Evolutionary conservation across 306 rosid genomes (phyloP).

Genomic region (Begonia masoniana): DNA sequence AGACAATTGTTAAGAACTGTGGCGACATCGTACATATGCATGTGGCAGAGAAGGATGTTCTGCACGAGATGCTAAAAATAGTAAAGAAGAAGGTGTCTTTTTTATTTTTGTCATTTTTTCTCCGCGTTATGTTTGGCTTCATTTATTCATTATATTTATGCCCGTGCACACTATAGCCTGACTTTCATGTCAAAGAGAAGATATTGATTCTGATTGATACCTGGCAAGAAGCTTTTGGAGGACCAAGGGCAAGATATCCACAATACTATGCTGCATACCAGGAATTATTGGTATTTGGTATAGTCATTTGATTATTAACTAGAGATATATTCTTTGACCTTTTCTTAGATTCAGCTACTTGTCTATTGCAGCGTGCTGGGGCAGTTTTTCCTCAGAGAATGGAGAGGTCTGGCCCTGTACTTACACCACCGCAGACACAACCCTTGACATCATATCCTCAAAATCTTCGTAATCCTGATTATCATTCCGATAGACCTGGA

Average conservation of each 20-base stretch:
- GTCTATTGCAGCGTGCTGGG: slow-evolving; percentile 63
- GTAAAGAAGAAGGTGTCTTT: slow-evolving; percentile 64
- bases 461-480: slow-evolving; percentile 42
- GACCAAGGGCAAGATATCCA: slow-evolving; percentile 84
- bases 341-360: slow-evolving; percentile 6
- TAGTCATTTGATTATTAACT: neutral
- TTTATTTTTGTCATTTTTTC: slow-evolving; percentile 11
- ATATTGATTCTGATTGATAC: slow-evolving; percentile 68
- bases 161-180: slow-evolving; percentile 50
- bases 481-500: slow-evolving; percentile 41
- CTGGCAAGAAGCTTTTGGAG: slow-evolving; percentile 98
- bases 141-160: slow-evolving; percentile 21
- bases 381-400: slow-evolving; percentile 78
- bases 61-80: slow-evolving; percentile 84
- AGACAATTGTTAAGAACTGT: slow-evolving; percentile 78
- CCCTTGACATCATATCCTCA: slow-evolving; percentile 62
- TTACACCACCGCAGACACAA: slow-evolving; percentile 78
- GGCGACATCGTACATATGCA: slow-evolving; percentile 89
- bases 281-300: slow-evolving; percentile 65
- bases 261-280: slow-evolving; percentile 85
- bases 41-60: slow-evolving; percentile 87
- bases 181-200: slow-evolving; percentile 75
- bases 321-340: neutral
- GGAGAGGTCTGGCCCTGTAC: slow-evolving; percentile 58
- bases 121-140: slow-evolving; percentile 5